Evolutionary conservation across 495 filamentous ascomycete species (phyloP).

Genomic region (Hypoxylon subgilvum): DNA sequence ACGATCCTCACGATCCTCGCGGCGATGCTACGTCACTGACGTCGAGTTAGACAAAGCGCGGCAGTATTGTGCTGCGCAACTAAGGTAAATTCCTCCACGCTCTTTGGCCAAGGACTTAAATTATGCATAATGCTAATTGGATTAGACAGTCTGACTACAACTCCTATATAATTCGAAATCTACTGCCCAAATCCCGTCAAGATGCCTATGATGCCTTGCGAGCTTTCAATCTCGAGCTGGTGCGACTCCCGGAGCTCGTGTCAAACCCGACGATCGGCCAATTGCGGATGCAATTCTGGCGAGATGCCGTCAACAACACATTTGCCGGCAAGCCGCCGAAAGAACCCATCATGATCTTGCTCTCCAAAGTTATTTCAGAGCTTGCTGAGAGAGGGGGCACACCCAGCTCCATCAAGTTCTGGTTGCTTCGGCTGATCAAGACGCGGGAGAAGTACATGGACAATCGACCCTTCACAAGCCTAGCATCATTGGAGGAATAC

Average conservation of each 20-base stretch:
- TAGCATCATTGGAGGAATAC: conserved; percentile 81
- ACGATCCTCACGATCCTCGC: conserved; percentile 21
- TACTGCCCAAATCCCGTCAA: conserved; percentile 72
- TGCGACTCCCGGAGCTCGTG: conserved; percentile 84
- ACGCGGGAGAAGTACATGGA: conserved; percentile 82
- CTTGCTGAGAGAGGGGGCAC: conserved; percentile 60
- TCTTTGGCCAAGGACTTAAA: too few relatives aligned
- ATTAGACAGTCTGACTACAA: conserved; percentile 81
- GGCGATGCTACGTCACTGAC: conserved; percentile 41
- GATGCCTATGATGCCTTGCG: conserved; percentile 90
- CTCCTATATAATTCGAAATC: conserved; percentile 82
- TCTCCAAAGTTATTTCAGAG: conserved; percentile 70
- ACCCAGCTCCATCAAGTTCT: conserved; percentile 74
- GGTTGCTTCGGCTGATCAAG: conserved; percentile 78
- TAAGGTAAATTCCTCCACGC: conserved; percentile 44
- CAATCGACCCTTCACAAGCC: conserved; percentile 76
- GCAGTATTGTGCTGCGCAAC: conserved; percentile 55
- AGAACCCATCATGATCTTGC: conserved; percentile 86
- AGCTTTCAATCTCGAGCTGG: conserved; percentile 89
- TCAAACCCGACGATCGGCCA: conserved; percentile 79
- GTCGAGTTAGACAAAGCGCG: conserved; percentile 53
- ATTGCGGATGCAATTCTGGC: conserved; percentile 94
- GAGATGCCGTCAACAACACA: conserved; percentile 75
- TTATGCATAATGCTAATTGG: conserved; percentile 20
- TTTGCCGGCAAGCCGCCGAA: conserved; percentile 77